Evolutionary conservation across 2,329 filamentous ascomycete species (phyloP).

Genomic region (Clathrospora elynae): DNA sequence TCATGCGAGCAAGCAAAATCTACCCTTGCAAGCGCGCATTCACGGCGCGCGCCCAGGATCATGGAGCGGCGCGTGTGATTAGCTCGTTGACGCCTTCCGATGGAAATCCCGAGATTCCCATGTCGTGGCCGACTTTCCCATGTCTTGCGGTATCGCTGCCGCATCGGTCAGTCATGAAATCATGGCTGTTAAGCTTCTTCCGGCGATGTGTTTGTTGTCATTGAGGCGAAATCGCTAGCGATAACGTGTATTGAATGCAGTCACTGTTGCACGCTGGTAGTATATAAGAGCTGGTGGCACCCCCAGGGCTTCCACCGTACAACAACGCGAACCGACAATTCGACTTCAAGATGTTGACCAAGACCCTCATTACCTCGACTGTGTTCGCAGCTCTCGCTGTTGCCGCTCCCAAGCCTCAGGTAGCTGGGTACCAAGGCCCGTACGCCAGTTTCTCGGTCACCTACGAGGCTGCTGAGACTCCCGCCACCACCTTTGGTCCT

Average conservation of each 20-base stretch:
- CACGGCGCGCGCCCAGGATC: slow-evolving; percentile 13
- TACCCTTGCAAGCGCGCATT: slow-evolving; percentile 25
- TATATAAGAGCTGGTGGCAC: slow-evolving; percentile 20
- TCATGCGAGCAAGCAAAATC: too few species aligned
- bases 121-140: slow-evolving; percentile 26
- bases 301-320: slow-evolving; percentile 1
- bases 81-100: slow-evolving; percentile 14
- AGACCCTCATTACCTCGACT: slow-evolving; percentile 40
- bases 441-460: slow-evolving; percentile 51
- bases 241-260: slow-evolving; percentile 16
- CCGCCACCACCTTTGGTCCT: slow-evolving; percentile 52
- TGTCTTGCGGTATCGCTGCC: slow-evolving; percentile 29
- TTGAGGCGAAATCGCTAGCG: slow-evolving; percentile 21
- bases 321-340: slow-evolving; percentile 15
- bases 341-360: slow-evolving; percentile 46
- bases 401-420: slow-evolving; percentile 49
- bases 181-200: slow-evolving; percentile 28
- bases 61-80: slow-evolving; percentile 16
- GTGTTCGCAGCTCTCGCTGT: slow-evolving; percentile 45
- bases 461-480: slow-evolving; percentile 36
- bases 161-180: slow-evolving; percentile 45
- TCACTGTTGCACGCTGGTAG: slow-evolving; percentile 8
- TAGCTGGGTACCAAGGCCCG: slow-evolving; percentile 53
- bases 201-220: slow-evolving; percentile 26
- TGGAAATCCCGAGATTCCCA: slow-evolving; percentile 20